Percentiles rank a stretch among this genome's conserved stretches.
Evolutionary conservation across 2,329 filamentous ascomycete species (phyloP).

Genomic region (Ophiostoma angusticollis): DNA sequence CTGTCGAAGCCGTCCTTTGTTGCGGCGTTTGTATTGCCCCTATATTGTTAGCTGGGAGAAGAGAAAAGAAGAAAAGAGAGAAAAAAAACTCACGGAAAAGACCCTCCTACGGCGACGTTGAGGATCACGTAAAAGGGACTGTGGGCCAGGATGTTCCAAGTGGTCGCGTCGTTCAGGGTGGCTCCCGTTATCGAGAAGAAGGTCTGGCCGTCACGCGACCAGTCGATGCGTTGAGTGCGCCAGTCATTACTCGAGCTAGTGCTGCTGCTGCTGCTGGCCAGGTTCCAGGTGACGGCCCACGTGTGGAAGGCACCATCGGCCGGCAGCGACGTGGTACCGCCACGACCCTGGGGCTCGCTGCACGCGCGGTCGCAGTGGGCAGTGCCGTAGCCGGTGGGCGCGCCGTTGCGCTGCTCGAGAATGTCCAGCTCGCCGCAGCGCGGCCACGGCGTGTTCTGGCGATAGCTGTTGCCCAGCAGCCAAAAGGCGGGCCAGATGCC

Average conservation of each 20-base stretch:
- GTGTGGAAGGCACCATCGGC: constrained; percentile 32
- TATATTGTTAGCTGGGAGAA: constrained; percentile 1
- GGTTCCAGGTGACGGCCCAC: constrained; percentile 36
- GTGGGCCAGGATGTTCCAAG: constrained; percentile 35
- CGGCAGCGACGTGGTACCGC: constrained; percentile 23
- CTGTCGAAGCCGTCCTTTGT: constrained; percentile 16
- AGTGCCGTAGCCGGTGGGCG: constrained; percentile 32
- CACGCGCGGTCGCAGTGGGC: constrained; percentile 38
- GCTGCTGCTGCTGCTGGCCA: constrained; percentile 25
- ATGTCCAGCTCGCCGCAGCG: constrained; percentile 44
- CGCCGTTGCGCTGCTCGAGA: constrained; percentile 42
- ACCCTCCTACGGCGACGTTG: constrained; percentile 40
- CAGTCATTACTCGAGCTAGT: too few species aligned
- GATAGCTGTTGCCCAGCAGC: constrained; percentile 38
- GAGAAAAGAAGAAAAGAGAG: background rate
- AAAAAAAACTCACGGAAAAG: constrained; percentile 27
- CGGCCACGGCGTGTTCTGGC: constrained; percentile 38
- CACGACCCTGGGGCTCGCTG: constrained; percentile 35
- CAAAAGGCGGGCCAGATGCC: constrained; percentile 49
- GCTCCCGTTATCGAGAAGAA: constrained; percentile 32
- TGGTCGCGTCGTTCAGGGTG: constrained; percentile 26
- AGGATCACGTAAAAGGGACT: constrained; percentile 36
- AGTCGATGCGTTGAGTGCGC: constrained; percentile 33
- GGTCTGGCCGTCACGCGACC: constrained; percentile 29
- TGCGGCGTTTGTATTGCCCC: constrained; percentile 31